Base-by-base conservation (phyloP, 768 basidiomycete genomes). In the Brasilioporus rufonigricans region DNA sequence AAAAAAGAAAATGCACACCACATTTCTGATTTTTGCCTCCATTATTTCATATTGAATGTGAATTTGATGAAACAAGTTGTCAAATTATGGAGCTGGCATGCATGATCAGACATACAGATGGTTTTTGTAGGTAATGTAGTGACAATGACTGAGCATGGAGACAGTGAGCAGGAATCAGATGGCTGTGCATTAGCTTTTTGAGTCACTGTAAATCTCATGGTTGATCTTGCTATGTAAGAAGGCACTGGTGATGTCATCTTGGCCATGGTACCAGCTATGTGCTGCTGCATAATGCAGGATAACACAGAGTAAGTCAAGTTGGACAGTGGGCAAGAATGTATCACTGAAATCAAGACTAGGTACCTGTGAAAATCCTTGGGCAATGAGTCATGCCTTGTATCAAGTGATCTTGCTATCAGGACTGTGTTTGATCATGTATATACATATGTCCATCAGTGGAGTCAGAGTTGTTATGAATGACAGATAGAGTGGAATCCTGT, bases 161-260 rank as follows among this genome's bases (percentile, higher is more conserved):
- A n/a, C n/a, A n/a, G n/a, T n/a, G n/a, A n/a, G n/a, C n/a, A n/a
- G n/a, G n/a, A n/a, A n/a, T n/a, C n/a, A n/a, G n/a, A n/a, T n/a
- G n/a, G n/a, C n/a, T n/a, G n/a, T n/a, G n/a, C n/a, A n/a, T n/a
- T n/a, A n/a, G n/a, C n/a, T n/a, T n/a, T n/a, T n/a, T n/a, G n/a
- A n/a, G n/a, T n/a, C n/a, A n/a, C n/a, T 76, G 39, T 72, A 78
- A 3, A 79, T 75, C 2, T 63, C 59, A 31, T 77, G 74, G 38
- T 44, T 53, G 13, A 59, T 53, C n/a, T 44, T 27, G 24, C 52
- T 53, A 14, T 59, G 41, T 36, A 57, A 14, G 16, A 51, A 62
- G 1, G 55, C 47, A 0, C 58, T 47, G 2, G 43, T 62, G 4
- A 60, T 44, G 4, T 62, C 29, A 3, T 56, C 58, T 49, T 61